Conservation (phyloP, 495 filamentous ascomycete species). For the Hypomontagnella monticulosa region DNA sequence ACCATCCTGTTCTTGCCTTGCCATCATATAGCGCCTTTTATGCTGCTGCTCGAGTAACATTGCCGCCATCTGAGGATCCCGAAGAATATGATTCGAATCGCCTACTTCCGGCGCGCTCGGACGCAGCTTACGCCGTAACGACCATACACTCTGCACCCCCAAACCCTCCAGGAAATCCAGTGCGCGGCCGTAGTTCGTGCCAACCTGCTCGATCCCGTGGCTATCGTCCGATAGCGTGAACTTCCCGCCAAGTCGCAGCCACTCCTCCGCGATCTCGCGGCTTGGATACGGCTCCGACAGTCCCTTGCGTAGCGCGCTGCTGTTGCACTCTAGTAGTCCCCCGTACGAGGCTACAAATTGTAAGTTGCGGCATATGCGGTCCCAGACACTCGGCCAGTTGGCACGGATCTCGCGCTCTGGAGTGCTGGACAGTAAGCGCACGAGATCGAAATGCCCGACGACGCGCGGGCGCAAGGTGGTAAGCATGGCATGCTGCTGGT, state of each 20-base stretch:
- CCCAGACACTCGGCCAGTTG: slow-evolving; percentile 69
- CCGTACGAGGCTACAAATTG: slow-evolving; percentile 73
- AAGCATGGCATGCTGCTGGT: slow-evolving; percentile 86
- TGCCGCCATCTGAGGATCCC: too few species aligned
- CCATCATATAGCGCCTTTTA: too few species aligned
- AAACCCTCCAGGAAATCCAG: slow-evolving; percentile 65
- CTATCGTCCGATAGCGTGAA: slow-evolving; percentile 94
- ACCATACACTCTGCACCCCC: slow-evolving; percentile 60
- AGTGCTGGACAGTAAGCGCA: slow-evolving; percentile 78
- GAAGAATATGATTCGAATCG: too few species aligned
- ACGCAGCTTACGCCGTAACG: slow-evolving; percentile 48
- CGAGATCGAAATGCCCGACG: slow-evolving; percentile 94
- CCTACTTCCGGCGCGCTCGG: slow-evolving; percentile 8
- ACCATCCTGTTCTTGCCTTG: too few species aligned
- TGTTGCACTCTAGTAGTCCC: slow-evolving; percentile 89
- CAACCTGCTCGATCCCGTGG: slow-evolving; percentile 83
- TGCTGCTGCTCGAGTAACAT: too few species aligned
- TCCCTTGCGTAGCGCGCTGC: slow-evolving; percentile 85
- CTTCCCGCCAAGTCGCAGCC: slow-evolving; percentile 69
- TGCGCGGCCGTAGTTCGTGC: slow-evolving; percentile 61
- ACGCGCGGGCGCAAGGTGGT: slow-evolving; percentile 74
- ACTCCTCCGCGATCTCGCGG: slow-evolving; percentile 74
- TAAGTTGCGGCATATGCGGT: slow-evolving; percentile 76
- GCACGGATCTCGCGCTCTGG: slow-evolving; percentile 65
- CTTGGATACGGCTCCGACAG: slow-evolving; percentile 90